Evolutionary conservation across 805 yeast species (phyloP).

Genomic region (Wickerhamiella shivajii): DNA sequence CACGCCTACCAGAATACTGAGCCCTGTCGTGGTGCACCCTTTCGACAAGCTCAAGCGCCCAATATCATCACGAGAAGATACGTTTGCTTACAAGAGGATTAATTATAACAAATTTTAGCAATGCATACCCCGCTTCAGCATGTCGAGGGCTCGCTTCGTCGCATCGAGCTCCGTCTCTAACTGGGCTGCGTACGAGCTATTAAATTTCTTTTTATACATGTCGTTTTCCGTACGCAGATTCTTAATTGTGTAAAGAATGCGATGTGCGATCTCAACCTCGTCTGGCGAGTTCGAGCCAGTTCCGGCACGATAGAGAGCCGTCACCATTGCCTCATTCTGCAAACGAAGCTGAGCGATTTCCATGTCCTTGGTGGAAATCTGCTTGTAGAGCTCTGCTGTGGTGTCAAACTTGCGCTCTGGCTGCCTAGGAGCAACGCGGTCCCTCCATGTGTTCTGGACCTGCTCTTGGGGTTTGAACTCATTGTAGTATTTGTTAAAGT

Average conservation of each 20-base stretch:
- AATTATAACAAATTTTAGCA: too few relatives aligned
- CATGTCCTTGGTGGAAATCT: slow-evolving; percentile 9
- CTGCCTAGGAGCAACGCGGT: background rate
- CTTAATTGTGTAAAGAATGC: slow-evolving; percentile 15
- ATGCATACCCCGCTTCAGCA: slow-evolving; percentile 9
- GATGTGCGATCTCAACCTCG: slow-evolving; percentile 17
- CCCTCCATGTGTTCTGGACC: too few relatives aligned
- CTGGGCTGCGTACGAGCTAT: slow-evolving; percentile 11
- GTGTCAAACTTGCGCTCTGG: background rate
- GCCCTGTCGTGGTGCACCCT: too few relatives aligned
- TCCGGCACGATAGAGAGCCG: slow-evolving; percentile 14
- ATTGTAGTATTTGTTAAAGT: background rate
- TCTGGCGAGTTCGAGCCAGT: slow-evolving; percentile 9
- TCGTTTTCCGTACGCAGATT: slow-evolving; percentile 17
- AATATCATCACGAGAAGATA: too few relatives aligned
- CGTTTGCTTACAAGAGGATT: too few relatives aligned
- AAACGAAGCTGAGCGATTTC: slow-evolving; percentile 14
- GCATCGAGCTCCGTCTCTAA: slow-evolving; percentile 13
- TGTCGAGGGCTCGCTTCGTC: slow-evolving; percentile 12
- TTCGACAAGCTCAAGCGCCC: too few relatives aligned
- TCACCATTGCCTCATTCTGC: slow-evolving; percentile 16
- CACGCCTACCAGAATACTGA: too few relatives aligned
- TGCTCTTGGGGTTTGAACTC: background rate
- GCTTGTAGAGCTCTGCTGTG: background rate
- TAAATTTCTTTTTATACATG: slow-evolving; percentile 10